Evolutionary conservation across 192 early-diverging fungal species (phyloP), one percentile per base, ranked within the genome.

Genomic region (Coemansia sp.): DNA sequence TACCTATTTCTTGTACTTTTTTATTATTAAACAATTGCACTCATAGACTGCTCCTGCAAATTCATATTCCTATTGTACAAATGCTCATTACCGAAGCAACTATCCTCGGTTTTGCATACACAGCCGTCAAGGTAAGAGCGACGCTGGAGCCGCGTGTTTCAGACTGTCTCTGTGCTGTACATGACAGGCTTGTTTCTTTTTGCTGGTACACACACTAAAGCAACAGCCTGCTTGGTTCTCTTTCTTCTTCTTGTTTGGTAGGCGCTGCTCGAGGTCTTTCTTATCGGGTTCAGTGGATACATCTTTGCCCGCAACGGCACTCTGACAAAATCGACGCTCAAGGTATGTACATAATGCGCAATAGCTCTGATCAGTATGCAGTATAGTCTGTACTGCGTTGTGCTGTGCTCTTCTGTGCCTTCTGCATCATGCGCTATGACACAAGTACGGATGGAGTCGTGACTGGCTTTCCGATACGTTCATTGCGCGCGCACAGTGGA

Each of bases 241-340:
- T 20, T 36, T 33, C 23, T 51, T 51, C 13, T 51, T 35, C 24
- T 4, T 43, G 1, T 13, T 33, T 24, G 41, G 40, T 52, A 51
- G 51, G 64, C 76, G 2, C 62, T 78, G 33, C 48, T 73, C 8
- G 68, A 78, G 52, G 76, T 73, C 13, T 72, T 78, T 20, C 59
- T 73, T 30, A 72, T 78, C 20, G 56, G 68, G 10, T 48, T 78
- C 8, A 64, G 60, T 24, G 76, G 76, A 14, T 78, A 68, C 33
- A 62, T 78, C 4, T 78, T 78, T 54, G 67, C 70, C 9, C 56
- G 57, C 29, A 68, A 65, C 26, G 76, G 76, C 15, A 65, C 66
- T 9, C 70, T 78, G n/a, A 56, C 43, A 30, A 78, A 69, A 51
- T 40, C 64, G 0, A 72, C 69, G 28, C 58, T 68, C 32, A 78